Base-by-base conservation (phyloP, 768 basidiomycete species). In the Hygrocybe coccinea region DNA sequence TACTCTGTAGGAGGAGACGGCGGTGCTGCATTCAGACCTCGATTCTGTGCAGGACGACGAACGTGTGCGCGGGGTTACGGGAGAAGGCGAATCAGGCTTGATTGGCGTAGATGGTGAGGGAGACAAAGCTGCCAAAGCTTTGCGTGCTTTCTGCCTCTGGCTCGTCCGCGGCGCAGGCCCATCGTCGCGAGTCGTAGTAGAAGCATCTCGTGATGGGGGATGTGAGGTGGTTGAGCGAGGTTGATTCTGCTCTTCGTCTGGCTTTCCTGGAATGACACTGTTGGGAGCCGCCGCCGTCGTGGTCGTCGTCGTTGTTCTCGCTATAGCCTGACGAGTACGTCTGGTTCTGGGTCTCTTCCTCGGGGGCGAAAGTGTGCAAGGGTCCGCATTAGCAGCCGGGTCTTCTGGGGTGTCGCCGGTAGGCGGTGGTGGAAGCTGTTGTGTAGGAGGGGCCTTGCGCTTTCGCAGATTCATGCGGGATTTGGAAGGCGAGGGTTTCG, bases 321-420 rank as follows among this genome's bases (percentile, higher is more conserved):
- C 25, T 33, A 5, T 17, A 21, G 24, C 21, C 12, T 35, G 25
- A 15, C 50, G 34, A 52, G 38, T 54, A 43, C 55, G 62, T 15
- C 55, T 52, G 39, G 56, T 55, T 50, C 62, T 69, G 37, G 62
- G 43, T 25, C 65, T 64, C 60, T 73, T 73, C 24, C 61, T 59
- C 7, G 62, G 63, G 22, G 68, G 64, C 15, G 69, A n/a, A n/a
- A n/a, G 71, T 38, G 29, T 29, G 4, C 4, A 3, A 29, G 8
- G 29, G 3, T 29, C 29, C 29, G 29, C 29, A 8, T 69, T 65
- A n/a, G 59, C 55, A 25, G 65, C 64, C 19, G 65, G 61, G 24
- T 59, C 62, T 2, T 67, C 68, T 22, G 68, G 19, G 34, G 19
- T 68, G 17, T 64, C 63, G 8, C 52, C 62, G 10, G 29, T 24